phyloP scores from a whole-genome alignment of 768 basidiomycete species.

The Leccinum longicurvipes region DNA sequence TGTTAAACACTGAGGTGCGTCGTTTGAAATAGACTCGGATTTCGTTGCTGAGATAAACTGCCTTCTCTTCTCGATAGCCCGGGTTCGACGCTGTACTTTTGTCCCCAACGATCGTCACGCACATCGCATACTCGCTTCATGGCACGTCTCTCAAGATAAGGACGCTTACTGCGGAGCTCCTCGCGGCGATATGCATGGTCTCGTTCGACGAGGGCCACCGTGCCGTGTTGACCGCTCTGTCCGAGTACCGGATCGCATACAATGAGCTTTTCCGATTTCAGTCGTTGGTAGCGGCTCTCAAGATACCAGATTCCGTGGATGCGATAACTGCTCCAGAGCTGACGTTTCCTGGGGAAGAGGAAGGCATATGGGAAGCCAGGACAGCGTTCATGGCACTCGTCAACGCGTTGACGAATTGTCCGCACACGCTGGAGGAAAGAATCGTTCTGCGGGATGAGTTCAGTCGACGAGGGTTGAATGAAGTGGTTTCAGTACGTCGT shows the following conservation, averaged over 20 bases:
- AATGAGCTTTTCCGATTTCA: conserved; percentile 82
- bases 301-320: conserved; percentile 45
- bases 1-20: conserved; percentile 80
- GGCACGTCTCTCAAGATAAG: conserved; percentile 65
- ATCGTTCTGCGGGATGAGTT: conserved; percentile 82
- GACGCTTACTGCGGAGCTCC: conserved; percentile 66
- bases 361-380: conserved; percentile 79
- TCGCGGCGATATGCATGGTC: conserved; percentile 81
- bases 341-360: conserved; percentile 50
- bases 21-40: background rate
- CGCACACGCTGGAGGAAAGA: conserved; percentile 75
- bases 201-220: conserved; percentile 68
- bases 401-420: conserved; percentile 75
- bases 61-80: conserved; percentile 39
- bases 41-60: background rate
- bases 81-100: conserved; percentile 69
- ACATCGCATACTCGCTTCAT: conserved; percentile 70
- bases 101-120: conserved; percentile 62
- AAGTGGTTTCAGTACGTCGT: conserved; percentile 72
- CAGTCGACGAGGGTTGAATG: conserved; percentile 74
- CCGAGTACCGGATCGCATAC: conserved; percentile 70
- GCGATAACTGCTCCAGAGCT: conserved; percentile 26
- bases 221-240: conserved; percentile 71
- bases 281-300: conserved; percentile 61
- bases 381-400: conserved; percentile 72